Conservation (phyloP, 1,139 yeast species). For the Taphrina confusa region DNA sequence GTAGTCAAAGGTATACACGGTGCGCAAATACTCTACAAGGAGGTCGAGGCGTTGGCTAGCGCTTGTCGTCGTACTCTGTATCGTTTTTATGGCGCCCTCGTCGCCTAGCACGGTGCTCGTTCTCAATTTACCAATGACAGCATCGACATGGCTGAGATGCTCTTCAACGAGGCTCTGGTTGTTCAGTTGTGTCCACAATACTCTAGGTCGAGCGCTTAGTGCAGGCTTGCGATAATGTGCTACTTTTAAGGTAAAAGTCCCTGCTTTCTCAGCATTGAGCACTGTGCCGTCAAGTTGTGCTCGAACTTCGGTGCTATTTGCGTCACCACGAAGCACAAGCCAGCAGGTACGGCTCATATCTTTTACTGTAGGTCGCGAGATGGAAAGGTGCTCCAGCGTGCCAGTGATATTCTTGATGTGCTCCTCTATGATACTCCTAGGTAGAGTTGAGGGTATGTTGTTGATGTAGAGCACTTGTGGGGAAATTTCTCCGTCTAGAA, state of each 20-base stretch:
- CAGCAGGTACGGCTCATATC: conserved; percentile 37
- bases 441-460: background rate
- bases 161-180: conserved; percentile 17
- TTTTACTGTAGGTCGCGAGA: background rate
- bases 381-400: background rate
- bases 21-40: conserved; percentile 39
- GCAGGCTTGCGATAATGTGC: conserved; percentile 21
- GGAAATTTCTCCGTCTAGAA: conserved; percentile 2
- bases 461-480: conserved; percentile 10
- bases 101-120: background rate
- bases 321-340: conserved; percentile 36
- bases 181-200: conserved; percentile 21
- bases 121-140: background rate
- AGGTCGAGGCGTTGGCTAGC: conserved; percentile 34
- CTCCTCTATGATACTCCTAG: background rate
- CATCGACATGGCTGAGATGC: conserved; percentile 36
- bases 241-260: conserved; percentile 21
- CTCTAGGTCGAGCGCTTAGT: conserved; percentile 20
- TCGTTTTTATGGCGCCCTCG: conserved; percentile 33
- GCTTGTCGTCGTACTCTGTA: conserved; percentile 33
- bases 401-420: background rate
- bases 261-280: conserved; percentile 30
- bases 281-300: conserved; percentile 37
- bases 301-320: conserved; percentile 35
- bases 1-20: conserved; percentile 39